Percentiles rank a stretch among this genome's conserved stretches.
phyloP scores from a whole-genome alignment of 257 asterid genomes.

The Ilex asprella region DNA sequence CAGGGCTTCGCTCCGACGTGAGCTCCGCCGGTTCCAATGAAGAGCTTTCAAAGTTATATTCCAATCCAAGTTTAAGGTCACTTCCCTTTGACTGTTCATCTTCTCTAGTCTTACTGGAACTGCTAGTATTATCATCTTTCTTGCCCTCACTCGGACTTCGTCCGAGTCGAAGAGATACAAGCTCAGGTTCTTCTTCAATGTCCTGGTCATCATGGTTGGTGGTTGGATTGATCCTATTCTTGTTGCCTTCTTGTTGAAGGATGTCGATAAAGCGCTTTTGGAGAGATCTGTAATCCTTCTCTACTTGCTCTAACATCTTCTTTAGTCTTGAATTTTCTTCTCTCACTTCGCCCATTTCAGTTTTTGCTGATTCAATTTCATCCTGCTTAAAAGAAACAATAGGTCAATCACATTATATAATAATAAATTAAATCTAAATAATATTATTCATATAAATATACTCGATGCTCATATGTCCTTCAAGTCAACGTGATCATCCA shows the following conservation, averaged over 20 bases:
- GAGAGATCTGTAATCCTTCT: conserved; percentile 51
- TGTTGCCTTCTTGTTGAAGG: conserved; percentile 19
- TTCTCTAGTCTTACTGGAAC: conserved; percentile 6
- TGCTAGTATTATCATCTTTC: conserved; percentile 14
- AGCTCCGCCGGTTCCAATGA: conserved; percentile 1
- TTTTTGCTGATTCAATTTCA: conserved; percentile 37
- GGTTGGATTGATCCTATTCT: conserved; percentile 4
- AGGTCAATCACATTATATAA: background rate
- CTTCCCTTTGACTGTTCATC: conserved; percentile 1
- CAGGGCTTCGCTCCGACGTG: conserved; percentile 16
- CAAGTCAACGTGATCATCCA: background rate
- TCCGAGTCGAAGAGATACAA: conserved; percentile 73
- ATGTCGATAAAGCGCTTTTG: conserved; percentile 33
- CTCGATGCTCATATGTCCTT: background rate
- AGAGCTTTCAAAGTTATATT: background rate
- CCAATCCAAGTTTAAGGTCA: conserved; percentile 35
- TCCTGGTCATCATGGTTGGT: background rate
- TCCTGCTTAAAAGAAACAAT: conserved; percentile 38
- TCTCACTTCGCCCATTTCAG: conserved; percentile 43
- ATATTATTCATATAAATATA: background rate
- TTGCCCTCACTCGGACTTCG: conserved; percentile 24
- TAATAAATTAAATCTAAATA: background rate
- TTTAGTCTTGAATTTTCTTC: conserved; percentile 69
- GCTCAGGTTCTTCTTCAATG: conserved; percentile 44
- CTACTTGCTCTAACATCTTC: conserved; percentile 40